A percentile compares a stretch with the other conserved stretches of the same genome.
phyloP scores from a whole-genome alignment of 768 basidiomycete genomes.

The Dioszegia aurantiaca region DNA sequence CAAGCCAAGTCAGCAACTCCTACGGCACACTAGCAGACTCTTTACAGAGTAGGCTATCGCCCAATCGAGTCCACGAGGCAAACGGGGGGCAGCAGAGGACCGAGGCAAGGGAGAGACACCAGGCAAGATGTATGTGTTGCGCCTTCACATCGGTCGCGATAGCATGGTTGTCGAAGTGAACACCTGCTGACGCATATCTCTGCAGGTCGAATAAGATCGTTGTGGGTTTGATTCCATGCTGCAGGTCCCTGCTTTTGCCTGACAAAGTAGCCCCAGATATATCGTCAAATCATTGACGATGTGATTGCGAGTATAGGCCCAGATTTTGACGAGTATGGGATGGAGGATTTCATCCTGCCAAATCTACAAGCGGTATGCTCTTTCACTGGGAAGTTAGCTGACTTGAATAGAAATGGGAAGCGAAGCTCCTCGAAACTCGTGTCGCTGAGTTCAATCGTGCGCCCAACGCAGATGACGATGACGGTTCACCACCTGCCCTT shows the following conservation, averaged over 20 bases:
- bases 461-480: constrained; percentile 51
- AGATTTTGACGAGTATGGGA: constrained; percentile 96
- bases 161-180: constrained; percentile 7
- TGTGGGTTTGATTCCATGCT: constrained; percentile 59
- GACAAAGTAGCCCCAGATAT: constrained; percentile 73
- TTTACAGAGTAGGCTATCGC: neutral
- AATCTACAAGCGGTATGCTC: constrained; percentile 80
- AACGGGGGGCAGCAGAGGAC: neutral
- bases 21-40: neutral
- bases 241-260: constrained; percentile 31
- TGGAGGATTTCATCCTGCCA: constrained; percentile 82
- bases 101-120: neutral
- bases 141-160: neutral
- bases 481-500: constrained; percentile 11
- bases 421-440: constrained; percentile 85
- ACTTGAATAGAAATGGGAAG: constrained; percentile 86
- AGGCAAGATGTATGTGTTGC: constrained; percentile 31
- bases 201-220: constrained; percentile 96
- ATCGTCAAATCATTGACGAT: constrained; percentile 94
- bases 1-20: neutral
- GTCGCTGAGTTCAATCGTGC: constrained; percentile 83
- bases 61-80: neutral
- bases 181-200: constrained; percentile 9
- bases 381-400: neutral
- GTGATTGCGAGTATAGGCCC: constrained; percentile 80